phyloP scores from a whole-genome alignment of 2,329 filamentous ascomycete species.

The Fusarium sp. region DNA sequence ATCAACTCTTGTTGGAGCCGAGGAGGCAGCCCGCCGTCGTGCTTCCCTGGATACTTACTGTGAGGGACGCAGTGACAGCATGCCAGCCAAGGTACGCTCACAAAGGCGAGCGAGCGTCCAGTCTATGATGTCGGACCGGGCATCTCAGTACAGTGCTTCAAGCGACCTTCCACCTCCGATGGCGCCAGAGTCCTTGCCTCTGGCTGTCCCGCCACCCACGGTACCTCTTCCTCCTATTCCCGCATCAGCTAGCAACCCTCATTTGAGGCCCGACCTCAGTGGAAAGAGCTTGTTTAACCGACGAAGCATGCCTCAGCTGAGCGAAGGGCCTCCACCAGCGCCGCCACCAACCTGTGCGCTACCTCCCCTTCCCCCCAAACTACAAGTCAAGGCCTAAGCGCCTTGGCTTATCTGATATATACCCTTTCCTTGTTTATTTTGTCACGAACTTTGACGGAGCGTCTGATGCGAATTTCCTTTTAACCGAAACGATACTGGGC shows the following conservation, averaged over 20 bases:
- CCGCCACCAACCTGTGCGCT: conserved; percentile 67
- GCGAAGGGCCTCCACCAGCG: conserved; percentile 62
- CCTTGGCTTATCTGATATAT: conserved; percentile 1
- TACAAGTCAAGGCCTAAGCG: conserved; percentile 31
- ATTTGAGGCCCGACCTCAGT: conserved; percentile 34
- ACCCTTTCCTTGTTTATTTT: conserved; percentile 19
- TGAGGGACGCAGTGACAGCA: conserved; percentile 37
- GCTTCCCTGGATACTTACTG: conserved; percentile 50
- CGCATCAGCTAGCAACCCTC: conserved; percentile 36
- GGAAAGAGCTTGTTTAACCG: conserved; percentile 49
- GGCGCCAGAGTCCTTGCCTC: conserved; percentile 38
- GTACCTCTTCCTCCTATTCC: conserved; percentile 49
- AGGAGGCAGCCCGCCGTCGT: conserved; percentile 41
- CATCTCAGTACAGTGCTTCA: conserved; percentile 37
- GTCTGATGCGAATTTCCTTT: conserved; percentile 28
- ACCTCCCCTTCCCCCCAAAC: conserved; percentile 60
- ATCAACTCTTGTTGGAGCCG: conserved; percentile 25
- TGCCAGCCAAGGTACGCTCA: conserved; percentile 34
- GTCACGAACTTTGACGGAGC: conserved; percentile 34
- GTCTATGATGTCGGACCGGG: conserved; percentile 44
- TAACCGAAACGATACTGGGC: conserved; percentile 21
- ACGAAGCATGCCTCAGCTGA: conserved; percentile 63
- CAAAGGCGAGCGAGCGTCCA: conserved; percentile 46
- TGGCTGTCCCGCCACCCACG: conserved; percentile 46
- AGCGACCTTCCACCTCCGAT: conserved; percentile 42